Evolutionary conservation across 192 early-diverging fungal species (phyloP), one percentile per base, ranked within the genome.

Genomic region (Coemansia javaensis): DNA sequence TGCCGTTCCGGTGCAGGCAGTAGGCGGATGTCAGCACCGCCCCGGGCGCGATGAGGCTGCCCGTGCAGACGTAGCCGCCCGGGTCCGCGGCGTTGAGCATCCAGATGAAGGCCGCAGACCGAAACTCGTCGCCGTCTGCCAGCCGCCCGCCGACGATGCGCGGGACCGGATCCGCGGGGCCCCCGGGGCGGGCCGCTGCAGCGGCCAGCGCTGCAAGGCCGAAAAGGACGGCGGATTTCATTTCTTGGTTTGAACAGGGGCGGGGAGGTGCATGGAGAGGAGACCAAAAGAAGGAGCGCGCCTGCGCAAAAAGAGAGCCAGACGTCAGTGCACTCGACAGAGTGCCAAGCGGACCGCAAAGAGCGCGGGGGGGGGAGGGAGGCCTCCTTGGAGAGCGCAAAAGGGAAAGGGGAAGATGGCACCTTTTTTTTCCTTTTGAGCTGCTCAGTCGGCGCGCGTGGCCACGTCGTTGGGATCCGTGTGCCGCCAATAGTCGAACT

Each of bases 21-120:
- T 78, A 68, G 1, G 48, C 76, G 10, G 76, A 68, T 0, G 76
- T 78, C 45, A 78, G 48, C 10, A 78, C 57, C 18, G 60, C 60
- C 18, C 66, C 57, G 15, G 64, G 53, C 17, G 68, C 54, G n/a
- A 78, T 58, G 0, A 78, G 59, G n/a, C 53, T 62, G 21, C 64
- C 61, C 3, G 65, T 67, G 57, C 76, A 78, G 18, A 49, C 30
- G 28, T 34, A 24, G 12, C 44, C 50, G 27, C 47, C n/a, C n/a
- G n/a, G n/a, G n/a, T n/a, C 49, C 15, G 40, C 15, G 27, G 52
- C 32, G 33, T 38, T 55, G 28, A 34, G 15, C 5, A 51, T 39
- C 28, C 47, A 55, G n/a, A 77, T 37, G 23, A 59, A 61, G 2
- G 60, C 56, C 14, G 66, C 67, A 28, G 55, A 71, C 31, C 30